Evolutionary conservation across 2,329 filamentous ascomycete species (phyloP).

Genomic region (Diaporthe sp.): DNA sequence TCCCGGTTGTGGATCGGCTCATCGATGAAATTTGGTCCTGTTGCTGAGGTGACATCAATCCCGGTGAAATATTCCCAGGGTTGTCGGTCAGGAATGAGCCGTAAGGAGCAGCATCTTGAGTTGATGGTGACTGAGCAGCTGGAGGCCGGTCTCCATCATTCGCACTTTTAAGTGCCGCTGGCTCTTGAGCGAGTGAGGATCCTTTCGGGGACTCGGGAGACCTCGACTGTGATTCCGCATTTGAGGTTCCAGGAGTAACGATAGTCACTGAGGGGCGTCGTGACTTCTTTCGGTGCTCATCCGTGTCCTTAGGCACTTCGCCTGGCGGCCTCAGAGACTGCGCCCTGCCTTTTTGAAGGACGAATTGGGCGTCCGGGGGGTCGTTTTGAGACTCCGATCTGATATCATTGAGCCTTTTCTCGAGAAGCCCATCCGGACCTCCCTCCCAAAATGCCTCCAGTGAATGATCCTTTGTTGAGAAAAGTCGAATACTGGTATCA

Average conservation of each 20-base stretch:
- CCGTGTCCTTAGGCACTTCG: not conserved
- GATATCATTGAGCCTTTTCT: slow-evolving; percentile 2
- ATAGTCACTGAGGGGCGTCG: not conserved
- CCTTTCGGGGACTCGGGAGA: not conserved
- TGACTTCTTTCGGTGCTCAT: not conserved
- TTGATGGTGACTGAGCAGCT: not conserved
- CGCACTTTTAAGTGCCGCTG: not conserved
- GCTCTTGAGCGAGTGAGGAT: not conserved
- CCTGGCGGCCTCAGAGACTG: not conserved
- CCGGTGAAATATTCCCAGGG: not conserved
- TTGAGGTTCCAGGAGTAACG: not conserved
- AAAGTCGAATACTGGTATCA: not conserved
- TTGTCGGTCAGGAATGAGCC: not conserved
- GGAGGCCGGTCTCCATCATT: not conserved
- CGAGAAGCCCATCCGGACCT: not conserved
- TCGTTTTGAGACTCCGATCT: not conserved
- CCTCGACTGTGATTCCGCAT: not conserved
- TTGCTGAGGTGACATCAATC: not conserved
- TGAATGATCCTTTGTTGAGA: slow-evolving; percentile 15
- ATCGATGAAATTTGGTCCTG: not conserved
- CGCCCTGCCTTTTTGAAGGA: not conserved
- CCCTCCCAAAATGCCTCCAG: slow-evolving; percentile 10
- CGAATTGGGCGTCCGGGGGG: slow-evolving; percentile 2
- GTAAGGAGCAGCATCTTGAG: not conserved
- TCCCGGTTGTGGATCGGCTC: slow-evolving; percentile 4